A percentile compares a stretch with the other conserved stretches of the same genome.
Conservation (phyloP, 1,284 basidiomycete species). For the Chalciporus sp. region DNA sequence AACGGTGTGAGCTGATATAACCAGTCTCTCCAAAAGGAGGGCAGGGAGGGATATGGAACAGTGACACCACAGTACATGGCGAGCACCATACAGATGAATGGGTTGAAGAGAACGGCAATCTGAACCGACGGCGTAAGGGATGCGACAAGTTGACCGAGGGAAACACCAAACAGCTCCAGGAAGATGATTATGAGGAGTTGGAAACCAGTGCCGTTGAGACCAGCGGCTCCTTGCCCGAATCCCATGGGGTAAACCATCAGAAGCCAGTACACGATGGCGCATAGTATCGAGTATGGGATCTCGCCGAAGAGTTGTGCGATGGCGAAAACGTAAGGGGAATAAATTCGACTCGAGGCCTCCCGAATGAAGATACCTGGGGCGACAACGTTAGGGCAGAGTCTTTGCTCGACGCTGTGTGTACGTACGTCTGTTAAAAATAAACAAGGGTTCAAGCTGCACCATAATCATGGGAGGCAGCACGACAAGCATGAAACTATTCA, state of each 20-base stretch:
- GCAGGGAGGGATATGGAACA: conserved; percentile 70
- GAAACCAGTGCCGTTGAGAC: conserved; percentile 72
- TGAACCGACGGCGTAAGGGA: conserved; percentile 76
- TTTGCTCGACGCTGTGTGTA: conserved; percentile 4
- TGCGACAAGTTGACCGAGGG: conserved; percentile 75
- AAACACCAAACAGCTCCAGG: conserved; percentile 77
- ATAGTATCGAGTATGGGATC: conserved; percentile 77
- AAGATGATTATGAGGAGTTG: conserved; percentile 72
- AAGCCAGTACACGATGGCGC: conserved; percentile 77
- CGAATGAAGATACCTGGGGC: conserved; percentile 60
- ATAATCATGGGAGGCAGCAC: conserved; percentile 79
- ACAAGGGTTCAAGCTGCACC: conserved; percentile 83
- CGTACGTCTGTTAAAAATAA: conserved; percentile 76
- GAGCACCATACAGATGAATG: conserved; percentile 72
- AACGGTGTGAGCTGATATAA: conserved; percentile 72
- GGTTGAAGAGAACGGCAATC: conserved; percentile 82
- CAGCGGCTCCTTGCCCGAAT: conserved; percentile 66
- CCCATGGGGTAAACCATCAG: conserved; percentile 78
- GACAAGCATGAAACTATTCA: conserved; percentile 62
- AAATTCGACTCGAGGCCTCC: conserved; percentile 76
- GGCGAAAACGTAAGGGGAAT: conserved; percentile 82
- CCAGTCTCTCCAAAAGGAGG: conserved; percentile 77
- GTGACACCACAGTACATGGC: conserved; percentile 82
- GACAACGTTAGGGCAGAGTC: not conserved
- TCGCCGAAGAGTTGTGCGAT: conserved; percentile 83